These are phyloP conservation scores for Candida maesae DNA, from an alignment of 805 yeast genomes.

Conservation along the genomic window DNA sequence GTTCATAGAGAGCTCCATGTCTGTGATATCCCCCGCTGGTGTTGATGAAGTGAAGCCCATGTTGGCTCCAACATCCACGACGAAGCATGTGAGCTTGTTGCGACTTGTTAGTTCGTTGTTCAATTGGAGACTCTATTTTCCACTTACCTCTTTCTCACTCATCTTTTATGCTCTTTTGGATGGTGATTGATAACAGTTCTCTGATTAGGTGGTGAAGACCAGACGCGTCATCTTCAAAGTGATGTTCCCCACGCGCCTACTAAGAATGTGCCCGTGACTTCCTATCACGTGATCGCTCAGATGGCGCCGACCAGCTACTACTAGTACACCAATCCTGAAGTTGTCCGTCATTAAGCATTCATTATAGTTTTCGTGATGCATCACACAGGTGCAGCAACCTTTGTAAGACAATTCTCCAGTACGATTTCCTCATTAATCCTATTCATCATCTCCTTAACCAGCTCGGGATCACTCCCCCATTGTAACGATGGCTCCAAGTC, in stretches of 20 bases:
- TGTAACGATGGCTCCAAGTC: conserved; percentile 47
- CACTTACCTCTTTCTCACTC: conserved; percentile 35
- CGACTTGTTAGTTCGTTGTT: background rate
- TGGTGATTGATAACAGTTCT: too few species aligned
- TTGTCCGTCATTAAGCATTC: too few species aligned
- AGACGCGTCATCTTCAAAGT: too few species aligned
- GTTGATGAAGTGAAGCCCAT: conserved; percentile 28
- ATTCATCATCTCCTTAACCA: conserved; percentile 38
- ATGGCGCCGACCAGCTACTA: too few species aligned
- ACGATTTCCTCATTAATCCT: conserved; percentile 46
- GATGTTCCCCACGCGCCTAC: too few species aligned
- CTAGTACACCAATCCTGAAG: too few species aligned
- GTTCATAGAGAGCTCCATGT: conserved; percentile 34
- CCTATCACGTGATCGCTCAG: too few species aligned
- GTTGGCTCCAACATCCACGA: conserved; percentile 46
- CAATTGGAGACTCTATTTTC: too few species aligned
- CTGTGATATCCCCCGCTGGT: conserved; percentile 29
- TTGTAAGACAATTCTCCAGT: conserved; percentile 47
- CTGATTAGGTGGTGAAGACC: too few species aligned
- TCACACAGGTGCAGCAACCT: conserved; percentile 45
- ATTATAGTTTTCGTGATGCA: too few species aligned
- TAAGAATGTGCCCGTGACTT: background rate
- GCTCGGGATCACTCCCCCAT: conserved; percentile 51
- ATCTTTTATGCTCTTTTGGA: conserved; percentile 10
- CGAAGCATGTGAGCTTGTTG: conserved; percentile 38